Conservation (phyloP, 768 basidiomycete genomes). For the Leccinum variicolor region DNA sequence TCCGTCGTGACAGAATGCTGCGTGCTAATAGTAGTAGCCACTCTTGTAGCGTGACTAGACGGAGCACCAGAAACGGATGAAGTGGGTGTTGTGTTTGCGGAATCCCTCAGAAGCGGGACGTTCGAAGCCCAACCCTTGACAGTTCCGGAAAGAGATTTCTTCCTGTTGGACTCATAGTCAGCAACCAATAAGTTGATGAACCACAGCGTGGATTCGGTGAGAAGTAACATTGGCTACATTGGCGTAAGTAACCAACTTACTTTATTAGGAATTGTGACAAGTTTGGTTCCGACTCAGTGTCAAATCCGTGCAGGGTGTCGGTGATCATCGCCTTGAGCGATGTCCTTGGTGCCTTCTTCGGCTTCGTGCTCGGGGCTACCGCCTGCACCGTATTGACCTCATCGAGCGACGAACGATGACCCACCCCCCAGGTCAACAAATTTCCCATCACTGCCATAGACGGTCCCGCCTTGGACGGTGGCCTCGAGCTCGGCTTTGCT, state of each 20-base stretch:
- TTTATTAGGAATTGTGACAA: slow-evolving; percentile 6
- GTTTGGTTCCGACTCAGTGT: not conserved
- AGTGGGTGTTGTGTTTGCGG: not conserved
- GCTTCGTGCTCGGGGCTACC: not conserved
- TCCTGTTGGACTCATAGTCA: not conserved
- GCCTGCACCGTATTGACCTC: too few species aligned
- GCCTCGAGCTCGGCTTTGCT: slow-evolving; percentile 80
- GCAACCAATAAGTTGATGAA: slow-evolving; percentile 1
- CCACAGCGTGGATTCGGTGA: not conserved
- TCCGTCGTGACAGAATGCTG: not conserved
- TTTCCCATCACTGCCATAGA: slow-evolving; percentile 90
- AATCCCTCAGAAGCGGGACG: not conserved
- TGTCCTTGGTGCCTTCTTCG: not conserved
- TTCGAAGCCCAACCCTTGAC: not conserved
- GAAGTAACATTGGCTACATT: not conserved
- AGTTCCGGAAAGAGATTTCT: not conserved
- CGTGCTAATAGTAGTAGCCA: not conserved
- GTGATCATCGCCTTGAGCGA: not conserved
- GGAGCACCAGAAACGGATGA: not conserved
- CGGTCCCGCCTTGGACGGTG: slow-evolving; percentile 91
- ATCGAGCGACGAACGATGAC: too few species aligned
- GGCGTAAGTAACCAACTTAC: not conserved
- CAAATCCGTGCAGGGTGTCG: not conserved
- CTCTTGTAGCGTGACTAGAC: not conserved
- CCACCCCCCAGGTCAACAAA: too few species aligned